Base-by-base conservation (phyloP, 768 basidiomycete genomes). In the Naganishia randhawae region DNA sequence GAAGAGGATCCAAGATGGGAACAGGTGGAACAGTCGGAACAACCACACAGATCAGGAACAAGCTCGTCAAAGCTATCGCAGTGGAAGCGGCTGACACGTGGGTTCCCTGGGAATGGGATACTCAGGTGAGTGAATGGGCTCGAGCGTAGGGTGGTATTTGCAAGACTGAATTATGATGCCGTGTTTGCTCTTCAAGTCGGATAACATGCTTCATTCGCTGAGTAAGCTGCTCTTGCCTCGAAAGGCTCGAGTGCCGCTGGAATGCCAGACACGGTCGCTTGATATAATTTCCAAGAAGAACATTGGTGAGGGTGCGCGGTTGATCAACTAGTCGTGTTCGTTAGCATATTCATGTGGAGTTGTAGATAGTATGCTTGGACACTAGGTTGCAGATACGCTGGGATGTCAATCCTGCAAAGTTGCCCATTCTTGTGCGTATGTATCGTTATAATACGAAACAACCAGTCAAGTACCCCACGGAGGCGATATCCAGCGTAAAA, bases 181-280 rank as follows among this genome's bases (percentile, higher is more conserved):
- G 4, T 33, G 29, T 3, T 42, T 55, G 11, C n/a, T 54, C 4
- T 14, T 31, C 5, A 22, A 63, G 63, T 52, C 63, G 33, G 51
- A 42, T 3, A 39, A 55, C 13, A 48, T 55, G 4, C 29, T 55
- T 1, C 51, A 72, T 8, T 62, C 72, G 31, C 62, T 77, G 16
- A 69, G 70, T 16, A 63, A 52, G 29, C 51, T 78, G 66, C n/a
- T 75, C 8, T 70, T 78, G n/a, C 54, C 69, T 4, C 71, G 69
- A 14, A 75, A 73, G 13, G 71, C 72, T 52, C 57, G 69, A 48
- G 70, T 57, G 14, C 52, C 73, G 10, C 62, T 78, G 42, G 68
- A 70, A 33, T 76, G 75, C 55, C 57, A 67, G 41, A 78, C 76
- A 9, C 45, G 66, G 41, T 65, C 71, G 27, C 63, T 78, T 50